phyloP scores from a whole-genome alignment of 495 filamentous ascomycete genomes.

The Aspergillus saccharolyticus region DNA sequence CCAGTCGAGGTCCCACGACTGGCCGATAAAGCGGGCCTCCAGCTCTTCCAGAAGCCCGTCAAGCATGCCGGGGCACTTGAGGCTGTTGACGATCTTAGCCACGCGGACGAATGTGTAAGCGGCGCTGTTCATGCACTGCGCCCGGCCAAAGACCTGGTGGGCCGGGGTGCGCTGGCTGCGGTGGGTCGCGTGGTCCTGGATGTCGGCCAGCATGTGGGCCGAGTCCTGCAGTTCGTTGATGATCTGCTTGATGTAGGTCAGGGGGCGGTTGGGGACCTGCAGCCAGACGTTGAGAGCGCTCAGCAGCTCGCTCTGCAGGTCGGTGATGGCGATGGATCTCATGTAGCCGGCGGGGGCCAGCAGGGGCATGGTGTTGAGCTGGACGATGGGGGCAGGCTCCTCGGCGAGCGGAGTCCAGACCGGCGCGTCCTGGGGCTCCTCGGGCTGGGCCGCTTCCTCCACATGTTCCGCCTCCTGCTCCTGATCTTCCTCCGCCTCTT shows the following conservation, averaged over 20 bases:
- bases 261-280: constrained; percentile 6
- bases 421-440: constrained; percentile 4
- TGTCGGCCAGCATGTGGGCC: constrained; percentile 27
- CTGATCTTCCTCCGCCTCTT: background rate
- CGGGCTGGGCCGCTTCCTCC: background rate
- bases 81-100: constrained; percentile 17
- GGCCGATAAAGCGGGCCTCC: constrained; percentile 21
- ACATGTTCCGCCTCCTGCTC: background rate
- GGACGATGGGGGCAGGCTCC: background rate
- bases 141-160: constrained; percentile 27
- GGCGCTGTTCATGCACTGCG: constrained; percentile 48
- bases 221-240: constrained; percentile 13
- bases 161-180: constrained; percentile 25
- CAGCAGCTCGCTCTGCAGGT: constrained; percentile 9
- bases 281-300: constrained; percentile 14
- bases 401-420: constrained; percentile 7
- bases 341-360: constrained; percentile 11
- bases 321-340: background rate
- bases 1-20: constrained; percentile 29
- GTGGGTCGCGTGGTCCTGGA: constrained; percentile 31
- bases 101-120: constrained; percentile 43
- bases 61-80: constrained; percentile 15
- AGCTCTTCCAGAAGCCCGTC: constrained; percentile 19
- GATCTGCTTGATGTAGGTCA: constrained; percentile 5
- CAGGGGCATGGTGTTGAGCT: constrained; percentile 8